Evolutionary conservation across 23 red algal species (phyloP).

Genomic region (Gracilaria vermiculophylla): DNA sequence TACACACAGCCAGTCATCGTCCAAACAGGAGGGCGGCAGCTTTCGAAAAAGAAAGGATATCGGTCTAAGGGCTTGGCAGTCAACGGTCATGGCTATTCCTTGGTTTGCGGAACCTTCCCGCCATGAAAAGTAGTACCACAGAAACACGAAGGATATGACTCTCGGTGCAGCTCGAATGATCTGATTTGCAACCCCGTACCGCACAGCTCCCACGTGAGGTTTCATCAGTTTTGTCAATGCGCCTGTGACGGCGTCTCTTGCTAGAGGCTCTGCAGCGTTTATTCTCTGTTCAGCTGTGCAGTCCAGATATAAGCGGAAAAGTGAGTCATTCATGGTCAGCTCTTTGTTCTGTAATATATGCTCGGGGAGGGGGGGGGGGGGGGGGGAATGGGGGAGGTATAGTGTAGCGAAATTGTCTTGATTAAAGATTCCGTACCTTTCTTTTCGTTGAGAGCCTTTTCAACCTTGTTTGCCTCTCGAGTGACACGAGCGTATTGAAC

Average conservation of each 20-base stretch:
- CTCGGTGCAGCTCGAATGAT: slow-evolving; percentile 6
- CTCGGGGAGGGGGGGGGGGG: too few species aligned
- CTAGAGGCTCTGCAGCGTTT: background rate
- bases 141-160: background rate
- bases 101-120: background rate
- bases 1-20: slow-evolving; percentile 49
- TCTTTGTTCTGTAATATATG: background rate
- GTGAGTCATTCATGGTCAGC: background rate
- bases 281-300: background rate
- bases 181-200: background rate
- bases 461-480: slow-evolving; percentile 58
- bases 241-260: background rate
- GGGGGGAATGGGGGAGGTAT: too few species aligned
- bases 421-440: slow-evolving; percentile 3
- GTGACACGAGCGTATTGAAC: slow-evolving; percentile 64
- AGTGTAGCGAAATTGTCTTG: too few species aligned
- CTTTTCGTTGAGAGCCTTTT: slow-evolving; percentile 49
- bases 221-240: background rate
- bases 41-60: slow-evolving; percentile 28
- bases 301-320: background rate
- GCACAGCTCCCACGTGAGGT: background rate
- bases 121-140: slow-evolving; percentile 53
- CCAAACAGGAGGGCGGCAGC: background rate
- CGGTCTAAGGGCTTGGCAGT: slow-evolving; percentile 41
- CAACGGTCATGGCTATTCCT: slow-evolving; percentile 24